These are phyloP conservation scores for Salicornia ramosissima DNA, from an alignment of 148 eudicot species.

Conservation along the genomic window DNA sequence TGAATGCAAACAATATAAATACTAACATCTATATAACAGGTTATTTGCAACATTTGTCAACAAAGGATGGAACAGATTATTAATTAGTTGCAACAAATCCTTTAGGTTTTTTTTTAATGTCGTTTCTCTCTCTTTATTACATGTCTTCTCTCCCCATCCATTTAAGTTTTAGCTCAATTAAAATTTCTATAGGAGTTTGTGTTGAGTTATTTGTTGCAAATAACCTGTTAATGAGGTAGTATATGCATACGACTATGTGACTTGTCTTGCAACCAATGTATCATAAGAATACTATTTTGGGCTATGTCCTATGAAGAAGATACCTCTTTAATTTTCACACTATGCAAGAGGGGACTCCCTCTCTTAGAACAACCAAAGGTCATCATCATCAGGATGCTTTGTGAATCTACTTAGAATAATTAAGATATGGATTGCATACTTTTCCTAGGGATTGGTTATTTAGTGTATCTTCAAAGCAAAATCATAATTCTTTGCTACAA, in stretches of 20 bases:
- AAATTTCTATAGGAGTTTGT: too few species aligned
- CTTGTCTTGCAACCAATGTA: neutral
- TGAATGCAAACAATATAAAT: too few species aligned
- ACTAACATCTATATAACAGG: too few species aligned
- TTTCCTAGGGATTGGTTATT: slow-evolving; percentile 11
- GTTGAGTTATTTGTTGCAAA: too few species aligned
- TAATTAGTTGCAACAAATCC: too few species aligned
- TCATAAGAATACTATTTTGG: neutral
- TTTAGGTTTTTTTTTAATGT: too few species aligned
- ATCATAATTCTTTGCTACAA: slow-evolving; percentile 15
- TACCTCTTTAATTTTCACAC: neutral
- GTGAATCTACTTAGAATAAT: neutral
- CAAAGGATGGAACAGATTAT: too few species aligned
- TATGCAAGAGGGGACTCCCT: neutral
- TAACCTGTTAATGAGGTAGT: too few species aligned
- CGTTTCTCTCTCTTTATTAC: too few species aligned
- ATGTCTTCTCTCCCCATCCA: too few species aligned
- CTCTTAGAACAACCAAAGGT: neutral
- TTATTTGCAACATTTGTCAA: too few species aligned
- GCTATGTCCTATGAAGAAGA: neutral
- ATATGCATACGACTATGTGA: neutral
- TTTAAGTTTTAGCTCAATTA: too few species aligned
- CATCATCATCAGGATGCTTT: neutral
- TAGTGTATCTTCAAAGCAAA: slow-evolving; percentile 30
- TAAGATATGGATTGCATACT: neutral